Evolutionary conservation across 2,329 filamentous ascomycete species (phyloP).

Genomic region (Aspergillus pseudotamarii): DNA sequence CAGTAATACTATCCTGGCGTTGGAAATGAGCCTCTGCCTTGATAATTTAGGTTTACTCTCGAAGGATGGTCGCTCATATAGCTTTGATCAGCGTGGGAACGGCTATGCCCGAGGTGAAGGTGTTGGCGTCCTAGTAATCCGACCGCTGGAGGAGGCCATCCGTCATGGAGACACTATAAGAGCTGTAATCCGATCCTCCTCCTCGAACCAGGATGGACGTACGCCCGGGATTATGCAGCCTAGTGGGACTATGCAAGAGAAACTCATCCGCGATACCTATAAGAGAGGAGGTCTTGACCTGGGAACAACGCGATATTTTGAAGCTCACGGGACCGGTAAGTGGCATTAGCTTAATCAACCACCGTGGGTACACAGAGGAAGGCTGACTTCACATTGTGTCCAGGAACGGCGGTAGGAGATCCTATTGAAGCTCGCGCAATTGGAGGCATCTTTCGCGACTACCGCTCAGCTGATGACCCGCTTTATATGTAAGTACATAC

Average conservation of each 20-base stretch:
- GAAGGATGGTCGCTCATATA: slow-evolving; percentile 14
- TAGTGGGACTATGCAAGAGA: slow-evolving; percentile 37
- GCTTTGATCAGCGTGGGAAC: slow-evolving; percentile 42
- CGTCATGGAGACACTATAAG: slow-evolving; percentile 46
- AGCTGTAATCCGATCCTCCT: slow-evolving; percentile 34
- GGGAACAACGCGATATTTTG: slow-evolving; percentile 34
- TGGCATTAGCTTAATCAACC: not conserved
- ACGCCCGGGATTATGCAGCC: slow-evolving; percentile 47
- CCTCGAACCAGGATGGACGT: slow-evolving; percentile 35
- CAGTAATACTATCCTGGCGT: slow-evolving; percentile 19
- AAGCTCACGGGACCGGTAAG: slow-evolving; percentile 46
- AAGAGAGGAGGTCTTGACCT: slow-evolving; percentile 19
- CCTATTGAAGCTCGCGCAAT: slow-evolving; percentile 57
- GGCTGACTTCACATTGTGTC: not conserved
- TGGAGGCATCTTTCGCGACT: slow-evolving; percentile 36
- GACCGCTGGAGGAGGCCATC: slow-evolving; percentile 51
- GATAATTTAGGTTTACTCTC: slow-evolving; percentile 16
- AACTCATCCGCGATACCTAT: slow-evolving; percentile 42
- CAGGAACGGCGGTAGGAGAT: slow-evolving; percentile 55
- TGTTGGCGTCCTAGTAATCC: slow-evolving; percentile 52
- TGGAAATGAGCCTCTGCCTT: slow-evolving; percentile 15
- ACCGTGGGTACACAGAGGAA: not conserved
- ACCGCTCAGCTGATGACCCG: not conserved
- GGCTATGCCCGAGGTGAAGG: slow-evolving; percentile 57
- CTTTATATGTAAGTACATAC: slow-evolving; percentile 15